Evolutionary conservation across 352 stramenopile genomes (phyloP).

Genomic region (Albugo laibachii): DNA sequence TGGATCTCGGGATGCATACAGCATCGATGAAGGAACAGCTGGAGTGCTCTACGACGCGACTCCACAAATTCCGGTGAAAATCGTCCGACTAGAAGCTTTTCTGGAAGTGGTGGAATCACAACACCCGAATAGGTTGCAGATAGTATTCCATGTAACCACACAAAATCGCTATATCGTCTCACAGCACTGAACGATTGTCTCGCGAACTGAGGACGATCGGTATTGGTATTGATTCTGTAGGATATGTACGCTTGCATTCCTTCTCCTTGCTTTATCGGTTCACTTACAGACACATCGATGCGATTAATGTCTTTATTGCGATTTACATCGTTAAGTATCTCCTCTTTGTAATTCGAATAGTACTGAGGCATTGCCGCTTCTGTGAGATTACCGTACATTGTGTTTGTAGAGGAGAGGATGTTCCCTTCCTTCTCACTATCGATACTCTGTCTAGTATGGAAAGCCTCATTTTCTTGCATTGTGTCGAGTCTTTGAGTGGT

Average conservation of each 20-base stretch:
- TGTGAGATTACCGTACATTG: constrained; percentile 2
- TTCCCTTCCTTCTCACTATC: neutral
- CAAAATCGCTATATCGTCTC: constrained; percentile 89
- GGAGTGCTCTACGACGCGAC: constrained; percentile 47
- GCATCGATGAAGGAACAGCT: constrained; percentile 64
- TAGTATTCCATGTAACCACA: constrained; percentile 88
- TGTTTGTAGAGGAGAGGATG: constrained; percentile 18
- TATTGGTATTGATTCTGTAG: constrained; percentile 85
- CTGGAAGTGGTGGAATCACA: constrained; percentile 88
- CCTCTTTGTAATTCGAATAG: no score
- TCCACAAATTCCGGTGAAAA: constrained; percentile 89
- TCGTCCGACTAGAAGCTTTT: constrained; percentile 88
- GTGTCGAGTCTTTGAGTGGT: neutral
- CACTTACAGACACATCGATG: constrained; percentile 80
- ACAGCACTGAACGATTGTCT: constrained; percentile 82
- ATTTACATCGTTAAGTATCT: no score
- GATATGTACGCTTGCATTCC: constrained; percentile 96
- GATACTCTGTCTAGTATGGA: neutral
- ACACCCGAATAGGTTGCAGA: constrained; percentile 70
- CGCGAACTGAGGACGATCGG: constrained; percentile 60
- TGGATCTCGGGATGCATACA: constrained; percentile 66
- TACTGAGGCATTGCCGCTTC: constrained; percentile 4
- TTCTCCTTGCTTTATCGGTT: constrained; percentile 91
- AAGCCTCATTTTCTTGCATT: neutral
- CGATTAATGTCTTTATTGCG: neutral